Conservation (phyloP, 2,329 filamentous ascomycete genomes). For the Didymella sp. region DNA sequence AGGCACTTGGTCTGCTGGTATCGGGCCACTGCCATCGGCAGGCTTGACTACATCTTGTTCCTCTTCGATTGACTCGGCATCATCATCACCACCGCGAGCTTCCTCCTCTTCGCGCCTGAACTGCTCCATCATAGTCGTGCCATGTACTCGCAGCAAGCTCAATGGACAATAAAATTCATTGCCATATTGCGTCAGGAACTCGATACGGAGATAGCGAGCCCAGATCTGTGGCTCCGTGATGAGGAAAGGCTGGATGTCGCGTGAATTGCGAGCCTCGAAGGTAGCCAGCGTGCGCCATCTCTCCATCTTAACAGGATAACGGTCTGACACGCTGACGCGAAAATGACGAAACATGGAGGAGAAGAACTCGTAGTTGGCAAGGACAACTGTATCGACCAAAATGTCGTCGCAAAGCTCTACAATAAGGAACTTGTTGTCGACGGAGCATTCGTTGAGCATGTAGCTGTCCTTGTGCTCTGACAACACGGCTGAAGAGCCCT, state of each 20-base stretch:
- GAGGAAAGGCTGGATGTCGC: conserved; percentile 92
- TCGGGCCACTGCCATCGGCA: conserved; percentile 37
- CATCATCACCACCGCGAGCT: conserved; percentile 63
- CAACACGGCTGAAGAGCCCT: conserved; percentile 85
- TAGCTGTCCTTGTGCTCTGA: conserved; percentile 99
- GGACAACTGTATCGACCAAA: conserved; percentile 91
- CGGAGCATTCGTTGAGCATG: conserved; percentile 91
- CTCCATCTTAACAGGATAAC: conserved; percentile 89
- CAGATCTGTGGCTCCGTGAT: conserved; percentile 95
- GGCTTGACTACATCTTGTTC: conserved; percentile 50
- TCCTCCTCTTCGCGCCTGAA: conserved; percentile 85
- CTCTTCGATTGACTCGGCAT: conserved; percentile 65
- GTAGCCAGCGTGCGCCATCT: conserved; percentile 89
- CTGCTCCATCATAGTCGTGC: conserved; percentile 92
- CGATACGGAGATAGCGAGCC: conserved; percentile 90
- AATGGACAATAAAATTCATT: conserved; percentile 97
- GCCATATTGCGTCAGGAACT: conserved; percentile 92
- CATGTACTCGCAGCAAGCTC: conserved; percentile 88
- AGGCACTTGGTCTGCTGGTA: conserved; percentile 30
- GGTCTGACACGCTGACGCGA: conserved; percentile 88
- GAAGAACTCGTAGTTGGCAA: conserved; percentile 99
- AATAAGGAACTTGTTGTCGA: conserved; percentile 89
- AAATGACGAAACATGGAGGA: conserved; percentile 95
- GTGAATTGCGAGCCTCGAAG: conserved; percentile 89
- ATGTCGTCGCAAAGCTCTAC: conserved; percentile 89